Conservation (phyloP, 1,284 basidiomycete species). For the Leccinum fuscescens region DNA sequence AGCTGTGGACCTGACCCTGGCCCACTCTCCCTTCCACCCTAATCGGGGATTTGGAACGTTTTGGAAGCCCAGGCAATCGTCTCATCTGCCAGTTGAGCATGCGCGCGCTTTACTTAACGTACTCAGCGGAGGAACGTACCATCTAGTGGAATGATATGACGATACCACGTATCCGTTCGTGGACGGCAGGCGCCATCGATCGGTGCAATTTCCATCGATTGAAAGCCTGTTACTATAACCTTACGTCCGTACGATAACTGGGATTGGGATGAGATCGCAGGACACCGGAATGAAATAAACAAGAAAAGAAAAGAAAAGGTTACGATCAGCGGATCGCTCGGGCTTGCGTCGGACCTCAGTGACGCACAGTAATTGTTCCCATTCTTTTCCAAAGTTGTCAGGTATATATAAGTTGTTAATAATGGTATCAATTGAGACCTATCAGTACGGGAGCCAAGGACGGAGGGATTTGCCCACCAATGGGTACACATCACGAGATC, state of each 20-base stretch:
- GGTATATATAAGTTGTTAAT: not conserved
- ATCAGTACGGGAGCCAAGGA: slow-evolving; percentile 9
- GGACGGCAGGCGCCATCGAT: slow-evolving; percentile 21
- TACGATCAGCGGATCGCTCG: slow-evolving; percentile 20
- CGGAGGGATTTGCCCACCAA: slow-evolving; percentile 20
- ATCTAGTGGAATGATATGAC: not conserved
- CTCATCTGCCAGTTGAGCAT: not conserved
- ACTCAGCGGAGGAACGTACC: not conserved
- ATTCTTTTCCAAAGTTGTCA: slow-evolving; percentile 5
- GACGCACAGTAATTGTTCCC: not conserved
- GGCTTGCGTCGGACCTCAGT: not conserved
- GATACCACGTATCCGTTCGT: slow-evolving; percentile 9
- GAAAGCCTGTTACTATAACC: not conserved
- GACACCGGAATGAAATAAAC: not conserved
- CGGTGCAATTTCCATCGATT: slow-evolving; percentile 20
- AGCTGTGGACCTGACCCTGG: not conserved
- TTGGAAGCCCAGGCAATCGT: not conserved
- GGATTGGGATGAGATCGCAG: not conserved
- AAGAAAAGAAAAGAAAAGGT: slow-evolving; percentile 1
- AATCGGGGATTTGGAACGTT: not conserved
- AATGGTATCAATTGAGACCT: slow-evolving; percentile 7
- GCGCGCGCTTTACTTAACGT: not conserved
- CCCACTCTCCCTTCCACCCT: not conserved
- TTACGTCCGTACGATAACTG: slow-evolving; percentile 21
- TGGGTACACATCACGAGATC: slow-evolving; percentile 20